These are phyloP conservation scores for Teratosphaeria gauchensis DNA, from an alignment of 2,329 filamentous ascomycete genomes.

Conservation along the genomic window DNA sequence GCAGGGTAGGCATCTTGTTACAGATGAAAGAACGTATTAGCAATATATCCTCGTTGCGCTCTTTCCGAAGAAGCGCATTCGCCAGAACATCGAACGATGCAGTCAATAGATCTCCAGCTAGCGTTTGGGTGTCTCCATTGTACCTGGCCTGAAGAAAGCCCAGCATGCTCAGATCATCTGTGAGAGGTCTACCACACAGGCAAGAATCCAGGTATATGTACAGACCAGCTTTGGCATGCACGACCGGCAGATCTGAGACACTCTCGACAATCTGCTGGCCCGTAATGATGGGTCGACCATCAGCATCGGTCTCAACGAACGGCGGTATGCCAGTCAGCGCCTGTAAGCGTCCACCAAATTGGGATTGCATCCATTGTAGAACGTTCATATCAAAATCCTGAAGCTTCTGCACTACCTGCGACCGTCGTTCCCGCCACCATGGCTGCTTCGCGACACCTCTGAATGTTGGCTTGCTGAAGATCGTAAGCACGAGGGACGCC, in stretches of 20 bases:
- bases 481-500: constrained; percentile 18
- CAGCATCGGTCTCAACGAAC: constrained; percentile 61
- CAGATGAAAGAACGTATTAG: constrained; percentile 64
- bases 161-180: constrained; percentile 71
- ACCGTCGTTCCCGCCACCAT: constrained; percentile 21
- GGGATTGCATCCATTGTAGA: constrained; percentile 25
- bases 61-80: constrained; percentile 59
- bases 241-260: constrained; percentile 52
- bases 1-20: constrained; percentile 56
- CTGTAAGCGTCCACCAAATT: constrained; percentile 20
- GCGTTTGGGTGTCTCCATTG: constrained; percentile 67
- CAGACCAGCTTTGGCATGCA: constrained; percentile 70
- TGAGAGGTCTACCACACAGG: constrained; percentile 69
- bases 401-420: constrained; percentile 20
- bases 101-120: constrained; percentile 73
- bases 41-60: neutral
- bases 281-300: constrained; percentile 51
- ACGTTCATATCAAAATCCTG: constrained; percentile 24
- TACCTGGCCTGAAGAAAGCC: constrained; percentile 79
- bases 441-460: constrained; percentile 15
- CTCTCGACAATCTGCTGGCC: constrained; percentile 44
- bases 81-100: constrained; percentile 84
- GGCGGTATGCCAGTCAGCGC: constrained; percentile 19
- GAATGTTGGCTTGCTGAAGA: constrained; percentile 20
- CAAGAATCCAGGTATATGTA: constrained; percentile 79